Base-by-base conservation (phyloP, 106 monocot genomes). In the Phalaenopsis aphrodite region DNA sequence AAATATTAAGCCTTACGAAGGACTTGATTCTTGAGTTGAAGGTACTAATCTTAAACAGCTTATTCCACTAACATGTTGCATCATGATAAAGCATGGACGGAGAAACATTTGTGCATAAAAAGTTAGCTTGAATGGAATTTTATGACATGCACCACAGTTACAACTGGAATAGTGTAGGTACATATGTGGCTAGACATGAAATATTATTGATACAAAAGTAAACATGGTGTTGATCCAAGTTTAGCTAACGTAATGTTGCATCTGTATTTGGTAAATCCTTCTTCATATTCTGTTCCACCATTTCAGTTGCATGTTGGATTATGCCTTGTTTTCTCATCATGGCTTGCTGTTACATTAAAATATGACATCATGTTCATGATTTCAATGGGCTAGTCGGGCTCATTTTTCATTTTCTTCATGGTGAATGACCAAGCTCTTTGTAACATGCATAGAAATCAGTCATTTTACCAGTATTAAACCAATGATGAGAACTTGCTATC, bases 1-100 rank as follows among this genome's bases (percentile, higher is more conserved):
- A 90, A 75, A 69, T 86, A 47, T 82, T 97, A 74, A 86, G 80
- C 81, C 75, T 97, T 12, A 89, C 85, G 46, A 94, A 85, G 86
- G 55, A 67, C 77, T 88, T 82, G 76, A 85, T 97, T 79, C 66
- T 82, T 71, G 85, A 92, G 75, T 84, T 84, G 45, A 89, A 97
- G 97, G 97, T 97, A 94, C 8, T 24, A 58, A 49, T 66, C 18
- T 76, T 23, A n/a, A 45, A 21, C 43, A 74, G 18, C 19, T 74
- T 16, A 39, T 38, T 69, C 9, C 9, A 38, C 14, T 4, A 39
- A 16, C 36, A 14, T 12, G 38, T 39, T 38, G 69, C 38, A 38
- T 23, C 69, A 12, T 38, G 4, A 39, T 69, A 12, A 69, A 69
- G 14, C 69, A 41, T 39, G 69, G 69, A 3, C 38, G 39, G 30